These are phyloP conservation scores for Albophoma yamanashiensis DNA, from an alignment of 2,329 filamentous ascomycete genomes.

Conservation along the genomic window DNA sequence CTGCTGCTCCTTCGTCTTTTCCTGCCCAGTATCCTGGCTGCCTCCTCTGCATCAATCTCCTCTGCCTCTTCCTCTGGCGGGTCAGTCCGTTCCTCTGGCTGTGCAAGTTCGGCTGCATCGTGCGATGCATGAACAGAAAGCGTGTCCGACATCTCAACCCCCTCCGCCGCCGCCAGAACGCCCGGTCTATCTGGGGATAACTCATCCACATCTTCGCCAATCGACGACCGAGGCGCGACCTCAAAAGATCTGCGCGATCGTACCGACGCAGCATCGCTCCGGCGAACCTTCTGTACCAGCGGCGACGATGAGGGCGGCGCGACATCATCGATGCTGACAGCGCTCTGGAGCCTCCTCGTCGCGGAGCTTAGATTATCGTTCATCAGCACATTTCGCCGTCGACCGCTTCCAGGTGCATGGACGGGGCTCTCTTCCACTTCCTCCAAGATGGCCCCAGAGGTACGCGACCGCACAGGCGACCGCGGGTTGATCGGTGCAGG, in stretches of 20 bases:
- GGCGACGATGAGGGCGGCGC: conserved; percentile 28
- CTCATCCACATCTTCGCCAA: conserved; percentile 17
- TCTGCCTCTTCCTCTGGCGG: conserved; percentile 25
- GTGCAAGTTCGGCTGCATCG: conserved; percentile 6
- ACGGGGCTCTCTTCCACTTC: conserved; percentile 34
- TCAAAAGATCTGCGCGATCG: conserved; percentile 15
- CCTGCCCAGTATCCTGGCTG: conserved; percentile 28
- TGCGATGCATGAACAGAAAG: conserved; percentile 3
- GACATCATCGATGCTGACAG: conserved; percentile 20
- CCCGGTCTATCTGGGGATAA: conserved; percentile 18
- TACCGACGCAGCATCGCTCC: conserved; percentile 20
- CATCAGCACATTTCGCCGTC: conserved; percentile 28
- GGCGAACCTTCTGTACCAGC: conserved; percentile 28
- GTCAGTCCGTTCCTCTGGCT: conserved; percentile 7
- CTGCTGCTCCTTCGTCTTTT: conserved; percentile 31
- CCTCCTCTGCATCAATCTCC: conserved; percentile 31
- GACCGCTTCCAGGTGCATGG: conserved; percentile 45
- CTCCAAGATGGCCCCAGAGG: conserved; percentile 7
- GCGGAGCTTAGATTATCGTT: conserved; percentile 27
- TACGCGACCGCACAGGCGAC: conserved; percentile 4
- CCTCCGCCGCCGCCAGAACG: conserved; percentile 4
- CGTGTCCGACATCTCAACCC: neutral
- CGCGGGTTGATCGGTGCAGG: conserved; percentile 5
- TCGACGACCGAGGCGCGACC: neutral
- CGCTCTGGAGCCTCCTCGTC: conserved; percentile 29